Percentiles rank a stretch among this genome's conserved stretches.
phyloP scores from a whole-genome alignment of 371 early-diverging fungal species.

The Saksenaea vasiformis region DNA sequence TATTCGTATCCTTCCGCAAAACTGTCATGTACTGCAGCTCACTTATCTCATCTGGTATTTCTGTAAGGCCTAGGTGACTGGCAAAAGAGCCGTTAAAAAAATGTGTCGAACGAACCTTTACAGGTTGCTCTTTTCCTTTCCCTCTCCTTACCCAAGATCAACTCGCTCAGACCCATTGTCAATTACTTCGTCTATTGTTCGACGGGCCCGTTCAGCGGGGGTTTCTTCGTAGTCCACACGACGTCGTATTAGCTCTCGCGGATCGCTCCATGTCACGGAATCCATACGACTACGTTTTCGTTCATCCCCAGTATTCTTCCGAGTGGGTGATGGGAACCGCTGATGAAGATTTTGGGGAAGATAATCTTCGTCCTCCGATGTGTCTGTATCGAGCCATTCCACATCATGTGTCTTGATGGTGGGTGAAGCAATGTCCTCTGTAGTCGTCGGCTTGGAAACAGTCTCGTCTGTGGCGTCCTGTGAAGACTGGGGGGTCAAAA shows the following conservation, averaged over 20 bases:
- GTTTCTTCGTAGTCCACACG: slow-evolving; percentile 33
- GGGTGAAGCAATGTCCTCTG: not conserved
- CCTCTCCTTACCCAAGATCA: slow-evolving; percentile 50
- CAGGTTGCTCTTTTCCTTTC: not conserved
- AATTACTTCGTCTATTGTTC: slow-evolving; percentile 50
- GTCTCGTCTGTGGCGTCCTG: slow-evolving; percentile 6
- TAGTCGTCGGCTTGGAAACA: not conserved
- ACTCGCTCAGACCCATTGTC: slow-evolving; percentile 57
- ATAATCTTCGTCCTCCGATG: slow-evolving; percentile 45
- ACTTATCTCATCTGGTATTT: slow-evolving; percentile 54
- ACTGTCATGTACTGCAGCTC: slow-evolving; percentile 56
- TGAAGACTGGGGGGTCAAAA: slow-evolving; percentile 1
- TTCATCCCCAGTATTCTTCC: not conserved
- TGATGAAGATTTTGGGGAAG: slow-evolving; percentile 24
- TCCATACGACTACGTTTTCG: slow-evolving; percentile 2
- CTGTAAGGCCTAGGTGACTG: slow-evolving; percentile 48
- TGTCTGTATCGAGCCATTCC: slow-evolving; percentile 45
- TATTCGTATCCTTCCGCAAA: slow-evolving; percentile 44
- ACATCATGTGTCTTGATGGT: slow-evolving; percentile 19
- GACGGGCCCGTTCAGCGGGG: slow-evolving; percentile 40
- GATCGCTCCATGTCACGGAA: not conserved
- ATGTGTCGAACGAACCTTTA: not conserved
- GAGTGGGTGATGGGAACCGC: slow-evolving; percentile 4
- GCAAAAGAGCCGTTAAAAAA: not conserved
- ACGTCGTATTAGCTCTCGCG: slow-evolving; percentile 29